A percentile compares a stretch with the other conserved stretches of the same genome.
phyloP scores from a whole-genome alignment of 1,139 yeast species.

The Debaryomyces nepalensis region DNA sequence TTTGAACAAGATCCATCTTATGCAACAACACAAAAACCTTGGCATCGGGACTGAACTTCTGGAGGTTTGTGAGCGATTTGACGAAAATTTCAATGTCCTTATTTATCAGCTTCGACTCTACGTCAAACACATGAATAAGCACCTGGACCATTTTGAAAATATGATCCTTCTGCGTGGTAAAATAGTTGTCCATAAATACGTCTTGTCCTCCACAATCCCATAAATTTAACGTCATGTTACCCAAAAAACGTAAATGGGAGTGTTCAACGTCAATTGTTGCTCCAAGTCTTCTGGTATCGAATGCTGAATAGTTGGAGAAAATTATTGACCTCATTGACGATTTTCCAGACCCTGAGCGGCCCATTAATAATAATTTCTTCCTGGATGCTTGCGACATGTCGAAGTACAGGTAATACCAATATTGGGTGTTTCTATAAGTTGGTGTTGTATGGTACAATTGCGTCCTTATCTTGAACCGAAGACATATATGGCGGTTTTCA shows the following conservation, averaged over 20 bases:
- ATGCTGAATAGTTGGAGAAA: constrained; percentile 93
- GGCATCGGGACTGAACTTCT: constrained; percentile 87
- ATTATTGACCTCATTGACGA: constrained; percentile 97
- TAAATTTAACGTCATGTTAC: constrained; percentile 90
- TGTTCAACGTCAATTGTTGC: constrained; percentile 99
- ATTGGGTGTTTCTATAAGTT: neutral
- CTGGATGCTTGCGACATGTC: constrained; percentile 38
- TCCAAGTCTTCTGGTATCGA: constrained; percentile 92
- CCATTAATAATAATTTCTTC: constrained; percentile 60
- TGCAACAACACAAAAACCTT: constrained; percentile 90
- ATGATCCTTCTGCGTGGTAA: constrained; percentile 84
- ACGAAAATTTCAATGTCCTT: constrained; percentile 93
- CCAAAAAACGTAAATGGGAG: constrained; percentile 87
- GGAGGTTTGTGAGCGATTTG: constrained; percentile 78
- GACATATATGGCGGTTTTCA: too few relatives aligned
- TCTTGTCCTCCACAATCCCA: constrained; percentile 99
- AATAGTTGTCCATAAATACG: constrained; percentile 93
- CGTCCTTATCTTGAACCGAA: constrained; percentile 4
- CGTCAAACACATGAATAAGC: constrained; percentile 95
- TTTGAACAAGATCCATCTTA: constrained; percentile 94
- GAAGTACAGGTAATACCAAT: neutral
- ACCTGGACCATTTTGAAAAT: constrained; percentile 97
- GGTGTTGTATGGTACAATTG: neutral
- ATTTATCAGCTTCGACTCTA: constrained; percentile 87
- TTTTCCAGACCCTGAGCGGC: constrained; percentile 97